Evolutionary conservation across 2,329 filamentous ascomycete genomes (phyloP), one percentile per base, ranked within the genome.

Genomic region (Nemania bipapillata): DNA sequence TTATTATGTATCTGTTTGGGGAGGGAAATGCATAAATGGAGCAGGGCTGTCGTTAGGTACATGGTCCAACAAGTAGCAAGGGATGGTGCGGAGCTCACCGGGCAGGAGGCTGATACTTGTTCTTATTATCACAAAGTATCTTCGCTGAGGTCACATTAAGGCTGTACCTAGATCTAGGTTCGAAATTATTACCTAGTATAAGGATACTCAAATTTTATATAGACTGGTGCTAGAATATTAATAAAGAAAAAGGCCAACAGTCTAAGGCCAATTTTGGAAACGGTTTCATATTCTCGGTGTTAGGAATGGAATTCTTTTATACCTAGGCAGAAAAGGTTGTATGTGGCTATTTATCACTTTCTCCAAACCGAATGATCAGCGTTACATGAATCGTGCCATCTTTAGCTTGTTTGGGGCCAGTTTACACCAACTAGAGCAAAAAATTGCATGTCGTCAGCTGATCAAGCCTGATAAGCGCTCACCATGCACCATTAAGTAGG

Each of bases 351-450:
- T 35, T 40, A 49, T 15, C 28, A 37, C 49, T 57, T 54, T 42
- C 47, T 59, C n/a, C 32, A 55, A 69, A 66, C 20, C 45, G 47
- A 67, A 40, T 65, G 63, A 70, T 70, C 59, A 49, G 62, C 66
- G 55, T 65, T 63, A 64, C 70, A 71, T 71, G 70, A 72, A 71
- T 72, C 66, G 53, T 66, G 62, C 59, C 65, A 67, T 67, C 62
- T 69, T 59, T 59, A 69, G 66, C 54, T 59, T 49, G 42, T 50
- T 65, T 53, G 42, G 60, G 65, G 42, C 12, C 30, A 42, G 30
- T 32, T 32, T 63, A 47, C 15, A 20, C 52, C 32, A 20, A 59
- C 40, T 35, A 45, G n/a, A 35, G 15, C 20, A 17, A 47, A 59
- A 45, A 22, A 68, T 50, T 56, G 50, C 30, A 55, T 42, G 45